A percentile compares a stretch with the other conserved stretches of the same genome.
phyloP scores from a whole-genome alignment of 2,329 filamentous ascomycete genomes.

The Septoria linicola region DNA sequence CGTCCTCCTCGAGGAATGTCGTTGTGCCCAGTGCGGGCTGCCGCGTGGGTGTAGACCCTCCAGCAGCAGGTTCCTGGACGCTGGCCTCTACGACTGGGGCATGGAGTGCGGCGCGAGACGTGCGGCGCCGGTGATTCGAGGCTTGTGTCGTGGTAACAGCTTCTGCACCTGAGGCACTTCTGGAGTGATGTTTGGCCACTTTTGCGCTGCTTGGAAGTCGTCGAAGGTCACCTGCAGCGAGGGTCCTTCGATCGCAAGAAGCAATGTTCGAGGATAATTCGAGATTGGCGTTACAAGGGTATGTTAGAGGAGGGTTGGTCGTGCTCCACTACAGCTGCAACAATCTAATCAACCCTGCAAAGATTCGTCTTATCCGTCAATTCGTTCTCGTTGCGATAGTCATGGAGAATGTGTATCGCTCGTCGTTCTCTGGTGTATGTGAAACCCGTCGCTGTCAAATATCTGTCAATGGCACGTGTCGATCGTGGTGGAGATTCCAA shows the following conservation, averaged over 20 bases:
- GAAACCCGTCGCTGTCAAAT: no score
- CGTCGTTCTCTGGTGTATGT: no score
- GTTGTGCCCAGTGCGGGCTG: conserved; percentile 24
- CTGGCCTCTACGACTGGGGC: conserved; percentile 10
- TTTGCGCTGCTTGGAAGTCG: background rate
- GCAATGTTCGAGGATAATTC: conserved; percentile 5
- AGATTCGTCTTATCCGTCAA: no score
- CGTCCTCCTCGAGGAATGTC: conserved; percentile 29
- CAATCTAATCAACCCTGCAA: no score
- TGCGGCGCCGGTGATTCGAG: conserved; percentile 25
- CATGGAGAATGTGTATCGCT: no score
- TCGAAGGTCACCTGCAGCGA: conserved; percentile 4
- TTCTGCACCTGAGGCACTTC: conserved; percentile 25
- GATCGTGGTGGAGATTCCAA: no score
- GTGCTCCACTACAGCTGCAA: no score
- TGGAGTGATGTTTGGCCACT: conserved; percentile 4
- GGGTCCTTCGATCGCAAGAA: background rate
- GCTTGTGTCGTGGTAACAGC: conserved; percentile 13
- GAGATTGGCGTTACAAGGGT: background rate
- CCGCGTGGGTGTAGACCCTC: conserved; percentile 12
- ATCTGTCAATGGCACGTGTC: no score
- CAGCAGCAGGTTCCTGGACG: conserved; percentile 11
- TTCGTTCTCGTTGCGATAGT: no score
- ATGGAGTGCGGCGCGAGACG: conserved; percentile 21
- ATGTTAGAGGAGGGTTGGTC: no score